Percentiles rank a stretch among this genome's conserved stretches.
Conservation (phyloP, 1,139 yeast species). For the Yamadazyma sp. region DNA sequence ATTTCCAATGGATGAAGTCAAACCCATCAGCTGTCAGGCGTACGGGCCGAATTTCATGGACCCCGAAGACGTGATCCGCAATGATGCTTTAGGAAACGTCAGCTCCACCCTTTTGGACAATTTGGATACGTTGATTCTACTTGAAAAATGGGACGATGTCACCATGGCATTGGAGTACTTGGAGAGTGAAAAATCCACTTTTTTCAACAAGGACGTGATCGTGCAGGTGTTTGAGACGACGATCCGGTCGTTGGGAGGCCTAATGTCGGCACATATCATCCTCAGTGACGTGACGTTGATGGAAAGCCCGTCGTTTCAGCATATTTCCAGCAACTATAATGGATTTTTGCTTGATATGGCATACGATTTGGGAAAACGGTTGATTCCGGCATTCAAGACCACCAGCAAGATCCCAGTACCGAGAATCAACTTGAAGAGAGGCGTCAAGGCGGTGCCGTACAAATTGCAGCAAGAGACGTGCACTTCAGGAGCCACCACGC, state of each 20-base stretch:
- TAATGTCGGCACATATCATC: slow-evolving; percentile 73
- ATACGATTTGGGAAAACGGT: slow-evolving; percentile 63
- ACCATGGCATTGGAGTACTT: slow-evolving; percentile 49
- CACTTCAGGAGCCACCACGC: slow-evolving; percentile 83
- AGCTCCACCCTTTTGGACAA: slow-evolving; percentile 78
- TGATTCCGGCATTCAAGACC: slow-evolving; percentile 67
- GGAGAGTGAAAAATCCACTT: slow-evolving; percentile 26
- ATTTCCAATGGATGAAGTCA: slow-evolving; percentile 81
- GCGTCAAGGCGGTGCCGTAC: slow-evolving; percentile 45
- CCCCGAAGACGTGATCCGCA: slow-evolving; percentile 55
- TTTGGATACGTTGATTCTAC: slow-evolving; percentile 71
- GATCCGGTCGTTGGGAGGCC: slow-evolving; percentile 76
- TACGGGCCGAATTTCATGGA: slow-evolving; percentile 62
- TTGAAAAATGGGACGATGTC: slow-evolving; percentile 63
- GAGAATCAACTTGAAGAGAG: slow-evolving; percentile 60
- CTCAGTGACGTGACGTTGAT: slow-evolving; percentile 48
- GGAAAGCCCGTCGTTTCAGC: slow-evolving; percentile 5
- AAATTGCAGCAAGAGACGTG: slow-evolving; percentile 64
- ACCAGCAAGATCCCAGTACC: slow-evolving; percentile 67
- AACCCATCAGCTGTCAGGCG: slow-evolving; percentile 71
- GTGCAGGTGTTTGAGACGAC: slow-evolving; percentile 88
- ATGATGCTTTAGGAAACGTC: slow-evolving; percentile 85
- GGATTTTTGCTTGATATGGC: slow-evolving; percentile 73
- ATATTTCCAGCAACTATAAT: slow-evolving; percentile 47
- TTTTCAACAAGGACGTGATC: slow-evolving; percentile 64